These are phyloP conservation scores for Nymphaea colorata DNA, from an alignment of 164 flowering plant genomes.

Conservation along the genomic window DNA sequence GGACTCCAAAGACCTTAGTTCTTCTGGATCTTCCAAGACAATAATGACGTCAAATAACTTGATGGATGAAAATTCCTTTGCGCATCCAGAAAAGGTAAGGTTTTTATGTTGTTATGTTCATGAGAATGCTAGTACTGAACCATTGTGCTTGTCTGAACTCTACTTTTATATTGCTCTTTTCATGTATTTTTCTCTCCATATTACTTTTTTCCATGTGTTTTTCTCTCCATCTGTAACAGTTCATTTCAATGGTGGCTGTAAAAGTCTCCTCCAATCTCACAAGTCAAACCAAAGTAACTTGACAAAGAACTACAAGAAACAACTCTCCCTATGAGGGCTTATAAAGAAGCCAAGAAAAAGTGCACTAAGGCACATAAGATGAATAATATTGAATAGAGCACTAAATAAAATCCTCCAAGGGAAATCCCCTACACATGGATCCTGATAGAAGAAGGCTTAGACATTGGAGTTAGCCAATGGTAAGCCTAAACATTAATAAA, in stretches of 20 bases:
- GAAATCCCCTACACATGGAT: too few species aligned
- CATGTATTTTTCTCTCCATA: not conserved
- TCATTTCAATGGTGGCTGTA: not conserved
- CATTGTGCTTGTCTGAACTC: not conserved
- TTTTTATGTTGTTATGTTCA: not conserved
- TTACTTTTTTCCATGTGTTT: not conserved
- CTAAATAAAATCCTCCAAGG: too few species aligned
- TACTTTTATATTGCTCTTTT: not conserved
- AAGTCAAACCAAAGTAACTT: too few species aligned
- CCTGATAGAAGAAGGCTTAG: too few species aligned
- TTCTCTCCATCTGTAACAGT: not conserved
- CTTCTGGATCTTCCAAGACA: slow-evolving; percentile 38
- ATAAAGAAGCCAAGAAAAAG: too few species aligned
- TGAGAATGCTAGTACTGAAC: not conserved
- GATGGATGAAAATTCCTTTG: slow-evolving; percentile 83
- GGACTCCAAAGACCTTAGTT: slow-evolving; percentile 21
- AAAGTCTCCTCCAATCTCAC: not conserved
- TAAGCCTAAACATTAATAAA: too few species aligned
- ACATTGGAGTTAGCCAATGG: too few species aligned
- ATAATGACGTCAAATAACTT: slow-evolving; percentile 42
- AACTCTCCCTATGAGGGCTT: too few species aligned
- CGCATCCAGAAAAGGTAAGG: slow-evolving; percentile 53
- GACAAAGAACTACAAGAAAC: too few species aligned
- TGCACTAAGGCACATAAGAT: too few species aligned
- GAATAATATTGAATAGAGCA: too few species aligned